Percentiles rank a stretch among this genome's conserved stretches.
Evolutionary conservation across 805 yeast species (phyloP).

Genomic region (Wickerhamiella lipophila): DNA sequence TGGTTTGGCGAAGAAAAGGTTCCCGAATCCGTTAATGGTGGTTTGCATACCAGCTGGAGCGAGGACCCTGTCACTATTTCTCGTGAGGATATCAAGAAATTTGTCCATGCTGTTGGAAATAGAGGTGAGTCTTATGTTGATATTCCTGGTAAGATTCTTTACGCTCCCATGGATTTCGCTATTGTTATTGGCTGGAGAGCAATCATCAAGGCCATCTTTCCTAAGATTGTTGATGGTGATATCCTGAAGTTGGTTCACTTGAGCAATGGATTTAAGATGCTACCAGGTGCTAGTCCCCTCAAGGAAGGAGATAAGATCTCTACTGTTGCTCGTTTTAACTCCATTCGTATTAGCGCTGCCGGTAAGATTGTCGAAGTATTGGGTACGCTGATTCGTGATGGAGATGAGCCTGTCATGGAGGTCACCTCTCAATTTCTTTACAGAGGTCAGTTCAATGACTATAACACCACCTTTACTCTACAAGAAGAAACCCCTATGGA

Average conservation of each 20-base stretch:
- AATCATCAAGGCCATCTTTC: conserved; percentile 96
- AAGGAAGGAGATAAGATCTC: conserved; percentile 76
- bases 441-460: conserved; percentile 84
- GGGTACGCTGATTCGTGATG: conserved; percentile 71
- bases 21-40: conserved; percentile 52
- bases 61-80: conserved; percentile 48
- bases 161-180: conserved; percentile 99
- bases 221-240: conserved; percentile 91
- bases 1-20: conserved; percentile 69
- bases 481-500: conserved; percentile 78
- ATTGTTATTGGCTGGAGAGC: conserved; percentile 98
- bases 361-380: conserved; percentile 95
- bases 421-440: conserved; percentile 91
- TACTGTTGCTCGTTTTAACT: conserved; percentile 70
- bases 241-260: conserved; percentile 84
- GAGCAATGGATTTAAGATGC: conserved; percentile 87
- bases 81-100: conserved; percentile 69
- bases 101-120: conserved; percentile 95
- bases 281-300: conserved; percentile 82
- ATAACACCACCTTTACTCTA: conserved; percentile 83
- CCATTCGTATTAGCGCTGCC: conserved; percentile 79
- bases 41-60: conserved; percentile 42
- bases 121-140: conserved; percentile 90
- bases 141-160: conserved; percentile 56
- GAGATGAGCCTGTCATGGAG: conserved; percentile 76